Evolutionary conservation across 208 protist genomes (phyloP), one percentile per base, ranked within the genome.

Genomic region (Acanthamoeba divionensis): DNA sequence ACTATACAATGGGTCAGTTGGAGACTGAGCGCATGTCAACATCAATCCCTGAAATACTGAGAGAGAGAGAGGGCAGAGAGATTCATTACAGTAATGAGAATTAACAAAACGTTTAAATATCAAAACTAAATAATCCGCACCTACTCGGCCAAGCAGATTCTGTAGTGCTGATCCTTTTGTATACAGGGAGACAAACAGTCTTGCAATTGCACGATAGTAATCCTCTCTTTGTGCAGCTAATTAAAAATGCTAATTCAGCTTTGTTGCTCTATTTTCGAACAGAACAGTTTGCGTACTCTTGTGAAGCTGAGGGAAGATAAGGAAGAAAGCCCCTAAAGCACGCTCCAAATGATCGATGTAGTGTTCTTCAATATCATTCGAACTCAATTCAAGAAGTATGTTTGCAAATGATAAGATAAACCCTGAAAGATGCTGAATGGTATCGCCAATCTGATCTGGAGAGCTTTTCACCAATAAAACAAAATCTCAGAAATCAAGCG

Each of bases 321-420:
- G 66, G 80, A 88, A 88, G 80, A 88, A 88, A 3, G 80, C 80
- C 57, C 80, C 80, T n/a, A 88, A 73, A 62, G 80, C 80, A 31
- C 55, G 45, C 41, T 88, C 80, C 80, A 88, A 24, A 69, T 88
- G 80, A 41, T 88, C 80, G 15, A 88, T 41, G 26, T 88, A 88
- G 41, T 88, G 57, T 26, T 88, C 80, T 31, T 88, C 80, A 5
- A 47, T 29, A 33, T 88, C 80, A 29, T 8, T 54, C 7, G 57
- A 57, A 24, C 57, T 88, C 0, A 88, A 45, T 33, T 88, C 80
- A 0, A 88, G 29, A 24, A 88, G 44, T 8, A 88, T 88, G 57
- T 88, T 88, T 54, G 80, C 80, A 36, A 88, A 88, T 24, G 80
- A 88, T 13, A 88, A 38, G 41, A 88, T 88, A 44, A 88, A 88